Evolutionary conservation across 1,284 basidiomycete genomes (phyloP).

Genomic region (Phellopilus nigrolimitatus): DNA sequence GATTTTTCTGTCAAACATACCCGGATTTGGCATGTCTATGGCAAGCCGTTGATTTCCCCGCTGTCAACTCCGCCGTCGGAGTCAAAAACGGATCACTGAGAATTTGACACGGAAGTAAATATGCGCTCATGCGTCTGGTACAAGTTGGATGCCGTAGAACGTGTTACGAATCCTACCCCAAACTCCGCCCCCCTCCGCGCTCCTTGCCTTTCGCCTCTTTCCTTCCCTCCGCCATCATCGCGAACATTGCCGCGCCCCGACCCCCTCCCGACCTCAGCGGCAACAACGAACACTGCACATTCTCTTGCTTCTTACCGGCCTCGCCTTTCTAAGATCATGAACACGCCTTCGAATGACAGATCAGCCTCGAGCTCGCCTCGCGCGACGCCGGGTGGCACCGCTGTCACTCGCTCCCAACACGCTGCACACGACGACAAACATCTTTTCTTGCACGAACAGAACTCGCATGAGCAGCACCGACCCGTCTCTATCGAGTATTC

Average conservation of each 20-base stretch:
- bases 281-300: slow-evolving; percentile 9
- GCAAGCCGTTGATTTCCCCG: slow-evolving; percentile 1
- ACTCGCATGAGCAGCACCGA: background rate
- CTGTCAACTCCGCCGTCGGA: slow-evolving; percentile 15
- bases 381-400: slow-evolving; percentile 15
- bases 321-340: slow-evolving; percentile 12
- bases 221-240: slow-evolving; percentile 6
- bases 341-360: slow-evolving; percentile 8
- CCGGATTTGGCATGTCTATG: slow-evolving; percentile 6
- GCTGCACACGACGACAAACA: background rate
- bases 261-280: background rate
- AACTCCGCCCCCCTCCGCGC: background rate
- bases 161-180: background rate
- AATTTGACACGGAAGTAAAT: background rate
- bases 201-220: background rate
- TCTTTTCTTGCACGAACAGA: slow-evolving; percentile 2
- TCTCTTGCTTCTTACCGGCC: slow-evolving; percentile 17
- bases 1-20: slow-evolving; percentile 10
- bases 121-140: too few relatives aligned
- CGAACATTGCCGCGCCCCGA: background rate
- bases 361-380: slow-evolving; percentile 8
- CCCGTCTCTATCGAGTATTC: slow-evolving; percentile 4
- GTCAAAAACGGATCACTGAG: slow-evolving; percentile 3
- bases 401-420: slow-evolving; percentile 6
- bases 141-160: too few relatives aligned